Conservation (phyloP, 805 yeast species). For the Yamadazyma scolyti region DNA sequence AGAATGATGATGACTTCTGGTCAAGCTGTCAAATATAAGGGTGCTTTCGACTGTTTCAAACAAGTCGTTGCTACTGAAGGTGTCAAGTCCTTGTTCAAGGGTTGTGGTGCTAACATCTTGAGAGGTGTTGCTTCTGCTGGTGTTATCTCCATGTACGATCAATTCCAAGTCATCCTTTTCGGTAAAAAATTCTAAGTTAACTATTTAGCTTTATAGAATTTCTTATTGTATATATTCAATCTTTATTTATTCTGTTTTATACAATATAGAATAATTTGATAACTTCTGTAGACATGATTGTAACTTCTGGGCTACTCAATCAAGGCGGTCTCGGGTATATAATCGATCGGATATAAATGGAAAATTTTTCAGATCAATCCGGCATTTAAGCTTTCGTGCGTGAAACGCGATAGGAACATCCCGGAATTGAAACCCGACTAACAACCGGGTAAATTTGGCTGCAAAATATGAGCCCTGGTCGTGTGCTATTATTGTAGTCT, state of each 20-base stretch:
- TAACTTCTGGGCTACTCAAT: no score
- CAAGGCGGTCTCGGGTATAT: no score
- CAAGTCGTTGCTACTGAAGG: slow-evolving; percentile 96
- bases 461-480: no score
- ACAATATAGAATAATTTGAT: slow-evolving; percentile 11
- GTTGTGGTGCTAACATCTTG: slow-evolving; percentile 99
- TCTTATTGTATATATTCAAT: slow-evolving; percentile 10
- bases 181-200: slow-evolving; percentile 74
- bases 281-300: no score
- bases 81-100: slow-evolving; percentile 90
- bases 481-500: no score
- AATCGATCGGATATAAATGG: neutral
- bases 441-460: no score
- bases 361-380: neutral
- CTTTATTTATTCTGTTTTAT: slow-evolving; percentile 11
- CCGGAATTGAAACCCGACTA: no score
- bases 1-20: slow-evolving; percentile 99
- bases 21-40: slow-evolving; percentile 94
- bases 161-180: slow-evolving; percentile 88
- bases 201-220: slow-evolving; percentile 1
- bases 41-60: slow-evolving; percentile 90
- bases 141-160: slow-evolving; percentile 97
- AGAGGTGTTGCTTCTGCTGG: slow-evolving; percentile 99
- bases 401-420: no score
- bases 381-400: neutral